Base-by-base conservation (phyloP, 352 stramenopile species). In the Phytopythium montanum region DNA sequence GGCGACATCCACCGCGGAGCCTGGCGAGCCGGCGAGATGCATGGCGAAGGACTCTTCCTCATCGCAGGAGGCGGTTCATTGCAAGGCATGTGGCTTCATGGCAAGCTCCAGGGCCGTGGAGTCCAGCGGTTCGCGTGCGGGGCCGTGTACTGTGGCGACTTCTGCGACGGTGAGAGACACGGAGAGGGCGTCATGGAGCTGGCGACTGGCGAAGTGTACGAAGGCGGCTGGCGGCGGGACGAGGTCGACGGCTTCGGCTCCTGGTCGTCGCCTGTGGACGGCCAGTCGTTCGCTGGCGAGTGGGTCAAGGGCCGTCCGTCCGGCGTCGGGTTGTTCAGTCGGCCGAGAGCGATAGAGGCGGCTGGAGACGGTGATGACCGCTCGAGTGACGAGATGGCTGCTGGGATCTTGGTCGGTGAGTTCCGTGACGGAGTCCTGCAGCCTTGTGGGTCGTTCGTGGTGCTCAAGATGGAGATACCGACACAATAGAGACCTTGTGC, bases 1-100 rank as follows among this genome's bases (percentile, higher is more conserved):
- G 81, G 85, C 21, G 81, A 90, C 53, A 65, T 65, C 8, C 73
- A 92, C 51, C 75, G 91, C 65, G 85, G 85, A 36, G 73, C 57
- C 7, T 91, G 81, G 84, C 41, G 55, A 2, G 56, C 62, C 48
- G 81, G 79, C 5, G 50, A 72, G 21, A 90, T 90, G 79, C 80
- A 94, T 48, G 85, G 85, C 18, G 76, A 73, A 42, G 85, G 82
- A 5, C 49, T 89, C 29, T 88, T 85, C 54, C 70, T 60, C 14
- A 67, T 64, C 18, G 34, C 61, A 5, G 65, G 56, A 0, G 72
- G 76, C 0, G 72, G 69, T 3, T 71, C 62, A 5, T 51, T 89
- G 12, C 74, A 79, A 44, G 83, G 79, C 9, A 69, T 56, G 9
- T 92, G 83, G 83, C 3, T 60, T 2, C 51, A 72, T 12, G 83